Evolutionary conservation across 2,329 filamentous ascomycete genomes (phyloP).

Genomic region (Trichoderma atrobrunneum): DNA sequence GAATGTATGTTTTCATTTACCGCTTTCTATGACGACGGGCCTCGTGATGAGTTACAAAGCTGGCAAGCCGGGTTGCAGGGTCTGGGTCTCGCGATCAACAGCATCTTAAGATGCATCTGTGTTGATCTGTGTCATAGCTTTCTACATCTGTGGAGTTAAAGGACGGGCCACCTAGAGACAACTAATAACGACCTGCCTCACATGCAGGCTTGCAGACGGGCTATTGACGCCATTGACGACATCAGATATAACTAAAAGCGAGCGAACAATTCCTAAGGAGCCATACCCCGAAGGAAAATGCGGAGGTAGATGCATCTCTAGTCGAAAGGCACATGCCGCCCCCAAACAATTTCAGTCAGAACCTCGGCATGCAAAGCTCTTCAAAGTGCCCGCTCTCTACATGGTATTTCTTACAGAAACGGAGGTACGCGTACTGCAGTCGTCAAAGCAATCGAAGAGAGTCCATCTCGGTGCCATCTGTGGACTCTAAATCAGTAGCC

Average conservation of each 20-base stretch:
- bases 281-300: background rate
- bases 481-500: background rate
- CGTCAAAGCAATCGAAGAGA: background rate
- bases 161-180: background rate
- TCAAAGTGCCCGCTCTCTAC: background rate
- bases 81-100: conserved; percentile 1
- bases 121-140: conserved; percentile 12
- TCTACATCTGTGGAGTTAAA: background rate
- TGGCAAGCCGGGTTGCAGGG: background rate
- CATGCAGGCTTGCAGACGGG: background rate
- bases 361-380: background rate
- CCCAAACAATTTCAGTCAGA: background rate
- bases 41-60: background rate
- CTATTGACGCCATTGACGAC: conserved; percentile 10
- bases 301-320: background rate
- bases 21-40: background rate
- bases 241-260: background rate
- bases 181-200: background rate
- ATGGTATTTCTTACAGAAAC: background rate
- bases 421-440: background rate
- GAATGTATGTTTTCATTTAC: background rate
- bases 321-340: background rate
- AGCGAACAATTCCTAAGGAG: background rate
- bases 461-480: background rate
- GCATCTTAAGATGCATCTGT: background rate